Evolutionary conservation across 208 protist genomes (phyloP), one percentile per base, ranked within the genome.

Genomic region (Leishmania gerbilli): DNA sequence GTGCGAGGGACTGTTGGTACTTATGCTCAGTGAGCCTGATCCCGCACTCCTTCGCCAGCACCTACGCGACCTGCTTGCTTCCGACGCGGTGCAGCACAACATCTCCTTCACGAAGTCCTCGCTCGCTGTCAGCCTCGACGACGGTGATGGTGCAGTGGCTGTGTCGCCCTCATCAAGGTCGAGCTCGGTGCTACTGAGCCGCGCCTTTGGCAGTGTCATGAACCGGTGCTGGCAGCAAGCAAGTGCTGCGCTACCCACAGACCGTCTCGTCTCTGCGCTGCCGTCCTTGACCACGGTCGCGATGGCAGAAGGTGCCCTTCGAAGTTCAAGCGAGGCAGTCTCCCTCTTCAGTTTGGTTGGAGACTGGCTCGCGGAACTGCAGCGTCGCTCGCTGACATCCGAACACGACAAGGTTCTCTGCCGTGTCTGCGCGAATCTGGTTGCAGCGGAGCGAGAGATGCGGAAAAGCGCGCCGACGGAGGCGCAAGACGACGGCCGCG

Each of bases 331-430:
- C 19, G 64, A 79, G 64, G 76, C 45, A 53, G 27, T 40, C 13
- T 55, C 49, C 64, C 76, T 72, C 47, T 27, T 31, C 62, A 45
- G 37, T 9, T 34, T 79, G 15, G 62, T 79, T 19, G 45, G 15
- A 40, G 64, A 71, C 60, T 79, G 58, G 62, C 47, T 79, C 13
- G 45, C 13, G 49, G 76, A 71, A 37, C 76, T 79, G 76, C 76
- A 79, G 76, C 31, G 24, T 15, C 76, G 76, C 60, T 34, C 37
- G 31, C 76, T 79, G 37, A 53, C 60, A 49, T 53, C 31, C 21
- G 60, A 45, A 3, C 76, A 79, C 45, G 49, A 71, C 62, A 53
- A 37, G 47, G 64, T 47, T 24, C 76, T 79, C 40, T 51, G 76
- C 21, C n/a, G 21, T 72, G 62, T 72, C 49, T 79, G 76, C 62